Base-by-base conservation (phyloP, 2,329 filamentous ascomycete species). In the Exophiala xenobiotica region DNA sequence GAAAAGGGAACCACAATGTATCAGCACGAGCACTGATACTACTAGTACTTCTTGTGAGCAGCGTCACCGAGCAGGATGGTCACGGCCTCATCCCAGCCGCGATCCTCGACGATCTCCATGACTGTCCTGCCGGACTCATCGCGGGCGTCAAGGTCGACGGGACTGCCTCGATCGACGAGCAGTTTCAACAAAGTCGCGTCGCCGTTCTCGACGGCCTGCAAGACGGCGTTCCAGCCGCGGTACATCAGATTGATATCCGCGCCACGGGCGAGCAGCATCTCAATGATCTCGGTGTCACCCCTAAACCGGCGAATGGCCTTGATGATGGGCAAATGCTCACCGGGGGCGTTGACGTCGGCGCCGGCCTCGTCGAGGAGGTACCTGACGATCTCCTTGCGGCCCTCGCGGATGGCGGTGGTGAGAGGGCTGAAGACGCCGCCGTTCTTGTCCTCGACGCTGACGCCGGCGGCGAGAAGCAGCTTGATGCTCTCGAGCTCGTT, bases 351-450 rank as follows among this genome's bases (percentile, higher is more conserved):
- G 38, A 82, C 76, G 61, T 87, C 81, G 0, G 83, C 84, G 6
- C 77, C 77, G 1, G 77, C 82, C 54, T 83, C 78, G 42, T 80
- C 75, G 51, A 87, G 72, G 7, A 87, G 75, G 68, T 75, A 87
- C 3, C 66, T 66, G 33, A 85, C 81, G 49, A 87, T 86, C 0
- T 79, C 77, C 38, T 76, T 79, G 59, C 76, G 75, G 20, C 80
- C 72, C 66, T 87, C 84, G 9, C 83, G 81, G 49, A 87, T 80
- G 6, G 82, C 82, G 0, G 82, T 85, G 0, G 83, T 87, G 3
- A 87, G 74, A 0, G 83, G 81, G 0, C 82, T 86, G 70, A 88
- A 88, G 42, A 87, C 85, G 46, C 85, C 85, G 16, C 83, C 84
- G 63, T 85, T 87, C 69, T 83, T 84, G 68, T 86, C 85, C 65